Percentiles rank a stretch among this genome's conserved stretches.
Evolutionary conservation across 164 flowering plant genomes (phyloP).

Genomic region (Annona squamosa): DNA sequence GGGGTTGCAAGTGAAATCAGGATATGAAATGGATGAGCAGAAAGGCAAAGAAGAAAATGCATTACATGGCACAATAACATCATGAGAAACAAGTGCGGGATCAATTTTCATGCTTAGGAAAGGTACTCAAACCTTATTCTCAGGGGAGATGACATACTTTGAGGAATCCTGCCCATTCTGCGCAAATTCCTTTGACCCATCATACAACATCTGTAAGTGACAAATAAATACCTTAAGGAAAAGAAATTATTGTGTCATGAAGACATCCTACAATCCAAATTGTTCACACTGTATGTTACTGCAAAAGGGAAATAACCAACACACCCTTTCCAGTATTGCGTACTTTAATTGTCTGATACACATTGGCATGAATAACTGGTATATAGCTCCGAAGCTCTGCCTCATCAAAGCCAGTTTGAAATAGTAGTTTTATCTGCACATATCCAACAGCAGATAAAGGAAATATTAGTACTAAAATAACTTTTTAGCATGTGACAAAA

Average conservation of each 20-base stretch:
- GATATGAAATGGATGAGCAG: background rate
- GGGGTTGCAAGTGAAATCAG: no score
- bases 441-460: conserved; percentile 3
- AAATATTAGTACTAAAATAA: background rate
- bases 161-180: conserved; percentile 57
- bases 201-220: conserved; percentile 63
- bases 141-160: conserved; percentile 65
- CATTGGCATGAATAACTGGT: conserved; percentile 91
- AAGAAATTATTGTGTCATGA: background rate
- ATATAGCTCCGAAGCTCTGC: conserved; percentile 78
- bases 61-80: background rate
- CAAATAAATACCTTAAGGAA: conserved; percentile 3
- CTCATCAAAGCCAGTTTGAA: conserved; percentile 95
- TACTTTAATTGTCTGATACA: conserved; percentile 99
- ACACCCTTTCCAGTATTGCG: conserved; percentile 82
- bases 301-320: conserved; percentile 70
- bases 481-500: background rate
- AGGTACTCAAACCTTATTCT: conserved; percentile 58
- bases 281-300: conserved; percentile 15
- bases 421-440: conserved; percentile 87
- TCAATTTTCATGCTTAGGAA: background rate
- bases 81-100: background rate
- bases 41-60: background rate
- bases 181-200: conserved; percentile 81
- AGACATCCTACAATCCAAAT: background rate